Evolutionary conservation across 2,329 filamentous ascomycete genomes (phyloP).

Genomic region (Cytospora mali): DNA sequence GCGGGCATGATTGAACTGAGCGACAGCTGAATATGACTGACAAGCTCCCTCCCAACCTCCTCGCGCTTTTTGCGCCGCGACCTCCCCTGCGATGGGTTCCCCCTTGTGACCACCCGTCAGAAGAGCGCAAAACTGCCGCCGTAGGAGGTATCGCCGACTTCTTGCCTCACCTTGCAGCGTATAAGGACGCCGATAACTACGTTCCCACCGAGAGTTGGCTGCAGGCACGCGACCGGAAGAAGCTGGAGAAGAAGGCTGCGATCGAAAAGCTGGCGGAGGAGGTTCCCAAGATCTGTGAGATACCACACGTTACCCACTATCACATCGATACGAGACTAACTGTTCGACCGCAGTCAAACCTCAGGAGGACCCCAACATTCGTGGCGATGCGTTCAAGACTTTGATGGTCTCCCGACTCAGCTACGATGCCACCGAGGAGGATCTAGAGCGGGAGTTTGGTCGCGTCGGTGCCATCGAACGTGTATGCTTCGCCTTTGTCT

Average conservation of each 20-base stretch:
- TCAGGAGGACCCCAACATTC: conserved; percentile 80
- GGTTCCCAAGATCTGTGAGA: conserved; percentile 64
- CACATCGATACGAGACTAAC: conserved; percentile 26
- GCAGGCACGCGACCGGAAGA: conserved; percentile 81
- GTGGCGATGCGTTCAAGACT: conserved; percentile 93
- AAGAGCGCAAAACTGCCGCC: conserved; percentile 74
- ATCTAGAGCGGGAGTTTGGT: conserved; percentile 90
- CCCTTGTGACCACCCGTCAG: conserved; percentile 78
- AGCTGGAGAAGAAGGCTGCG: conserved; percentile 74
- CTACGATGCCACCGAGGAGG: conserved; percentile 86
- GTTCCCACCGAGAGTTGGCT: conserved; percentile 90
- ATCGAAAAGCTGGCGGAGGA: conserved; percentile 67
- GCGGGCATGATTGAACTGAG: not conserved
- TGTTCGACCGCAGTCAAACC: conserved; percentile 68
- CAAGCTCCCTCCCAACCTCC: conserved; percentile 88
- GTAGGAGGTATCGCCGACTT: conserved; percentile 76
- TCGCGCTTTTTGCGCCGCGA: conserved; percentile 92
- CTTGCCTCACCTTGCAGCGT: conserved; percentile 72
- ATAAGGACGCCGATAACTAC: conserved; percentile 77
- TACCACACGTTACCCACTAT: not conserved
- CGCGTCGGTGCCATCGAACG: conserved; percentile 93
- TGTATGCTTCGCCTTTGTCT: conserved; percentile 53
- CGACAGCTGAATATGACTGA: conserved; percentile 73
- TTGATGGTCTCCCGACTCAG: conserved; percentile 88
- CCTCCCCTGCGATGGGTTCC: conserved; percentile 89